Evolutionary conservation across 73 alveolate species (phyloP).

Genomic region (Stentor coeruleus): DNA sequence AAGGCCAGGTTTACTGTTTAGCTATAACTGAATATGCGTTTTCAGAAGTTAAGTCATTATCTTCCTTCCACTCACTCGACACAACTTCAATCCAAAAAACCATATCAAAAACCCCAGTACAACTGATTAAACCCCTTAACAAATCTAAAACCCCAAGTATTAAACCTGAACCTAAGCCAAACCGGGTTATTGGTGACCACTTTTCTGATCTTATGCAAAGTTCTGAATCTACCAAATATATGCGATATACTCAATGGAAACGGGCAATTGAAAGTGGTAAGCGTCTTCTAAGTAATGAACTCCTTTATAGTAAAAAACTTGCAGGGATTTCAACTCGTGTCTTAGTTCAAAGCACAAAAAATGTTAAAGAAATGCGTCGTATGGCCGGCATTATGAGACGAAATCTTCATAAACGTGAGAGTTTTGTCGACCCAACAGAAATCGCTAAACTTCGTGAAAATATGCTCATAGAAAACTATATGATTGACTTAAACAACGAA

Average conservation of each 20-base stretch:
- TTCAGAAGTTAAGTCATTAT: background rate
- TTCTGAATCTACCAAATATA: background rate
- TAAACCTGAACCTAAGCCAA: background rate
- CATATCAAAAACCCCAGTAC: background rate
- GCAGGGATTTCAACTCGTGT: background rate
- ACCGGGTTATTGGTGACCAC: background rate
- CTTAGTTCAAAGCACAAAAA: background rate
- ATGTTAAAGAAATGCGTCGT: background rate
- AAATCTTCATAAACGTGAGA: too few relatives aligned
- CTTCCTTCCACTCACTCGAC: background rate
- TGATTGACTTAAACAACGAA: too few relatives aligned
- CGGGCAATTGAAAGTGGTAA: background rate
- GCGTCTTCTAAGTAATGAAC: background rate
- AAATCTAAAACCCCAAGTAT: background rate
- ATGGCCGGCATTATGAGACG: background rate
- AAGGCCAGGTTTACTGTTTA: background rate
- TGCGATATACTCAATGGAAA: background rate
- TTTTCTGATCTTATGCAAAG: background rate
- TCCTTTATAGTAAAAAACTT: background rate
- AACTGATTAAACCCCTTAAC: background rate
- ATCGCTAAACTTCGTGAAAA: too few relatives aligned
- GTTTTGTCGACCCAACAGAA: too few relatives aligned
- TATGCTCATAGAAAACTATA: too few relatives aligned
- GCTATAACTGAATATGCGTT: background rate
- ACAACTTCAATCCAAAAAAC: background rate